Evolutionary conservation across 805 yeast species (phyloP), one percentile per base, ranked within the genome.

Genomic region (Torulaspora maleeae): DNA sequence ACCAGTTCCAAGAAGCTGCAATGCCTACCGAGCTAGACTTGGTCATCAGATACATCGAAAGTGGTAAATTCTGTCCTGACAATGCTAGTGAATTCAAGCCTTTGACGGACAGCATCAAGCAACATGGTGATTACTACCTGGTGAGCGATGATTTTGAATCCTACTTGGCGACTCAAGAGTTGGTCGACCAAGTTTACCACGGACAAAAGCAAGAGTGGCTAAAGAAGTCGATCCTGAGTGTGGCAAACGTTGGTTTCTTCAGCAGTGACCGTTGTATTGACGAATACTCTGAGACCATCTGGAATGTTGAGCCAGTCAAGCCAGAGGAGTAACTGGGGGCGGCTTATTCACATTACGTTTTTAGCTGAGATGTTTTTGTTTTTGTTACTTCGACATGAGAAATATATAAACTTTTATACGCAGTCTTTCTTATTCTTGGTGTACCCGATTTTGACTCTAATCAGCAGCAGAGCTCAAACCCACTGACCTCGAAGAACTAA

Each of bases 241-340:
- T 89, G 45, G 95, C 97, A 44, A 86, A 86, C 64, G 85, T 86
- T 83, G 97, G 97, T 6, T 90, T 87, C 77, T 89, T 89, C 72
- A 78, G 86, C 51, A 80, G 90, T 50, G 97, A 89, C 66, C 76
- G 97, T 67, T 87, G 95, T 64, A 85, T 89, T 60, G 84, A 82
- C 58, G 96, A 89, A 65, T 89, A 89, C 55, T 95, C 96, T 27
- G 96, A 86, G 54, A 78, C 82, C 50, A 88, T 89, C 59, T 89
- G 97, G 97, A 84, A 89, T 60, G 78, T 88, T 51, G 96, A 89
- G 70, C 95, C 96, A 30, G 57, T 70, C 28, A 54, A 54, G 36
- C 52, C 56, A 19, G 57, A 56, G 45, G 41, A 35, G 28, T 44
- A 38, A 37, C 25, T 6, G 12, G 7, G 7, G 13, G 9, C 25